These are phyloP conservation scores for Thelephora ganbajun DNA, from an alignment of 768 basidiomycete species.

Conservation along the genomic window DNA sequence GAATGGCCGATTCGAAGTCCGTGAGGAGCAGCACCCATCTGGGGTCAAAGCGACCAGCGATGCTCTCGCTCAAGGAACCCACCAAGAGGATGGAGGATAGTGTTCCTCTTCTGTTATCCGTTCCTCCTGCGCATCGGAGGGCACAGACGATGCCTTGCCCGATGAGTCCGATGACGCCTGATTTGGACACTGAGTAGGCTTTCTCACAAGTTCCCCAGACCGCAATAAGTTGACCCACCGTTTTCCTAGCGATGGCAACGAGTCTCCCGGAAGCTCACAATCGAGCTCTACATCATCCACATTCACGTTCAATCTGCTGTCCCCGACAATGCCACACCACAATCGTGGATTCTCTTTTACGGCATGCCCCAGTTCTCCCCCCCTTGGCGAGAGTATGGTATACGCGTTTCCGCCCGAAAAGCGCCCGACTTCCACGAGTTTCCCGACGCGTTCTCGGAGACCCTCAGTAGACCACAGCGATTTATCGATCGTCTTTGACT, in stretches of 20 bases:
- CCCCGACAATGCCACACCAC: not conserved
- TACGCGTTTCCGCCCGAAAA: not conserved
- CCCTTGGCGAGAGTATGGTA: not conserved
- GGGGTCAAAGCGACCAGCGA: too few species aligned
- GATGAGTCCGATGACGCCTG: not conserved
- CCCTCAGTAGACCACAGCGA: not conserved
- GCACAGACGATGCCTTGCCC: too few species aligned
- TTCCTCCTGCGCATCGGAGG: too few species aligned
- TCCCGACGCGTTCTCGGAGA: not conserved
- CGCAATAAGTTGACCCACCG: not conserved
- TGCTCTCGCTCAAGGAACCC: too few species aligned
- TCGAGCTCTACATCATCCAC: not conserved
- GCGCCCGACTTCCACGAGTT: not conserved
- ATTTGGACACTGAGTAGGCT: not conserved
- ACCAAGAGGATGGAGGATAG: too few species aligned
- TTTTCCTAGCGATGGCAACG: not conserved
- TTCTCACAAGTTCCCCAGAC: not conserved
- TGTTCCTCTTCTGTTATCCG: too few species aligned
- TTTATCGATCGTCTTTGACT: not conserved
- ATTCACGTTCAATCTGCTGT: not conserved
- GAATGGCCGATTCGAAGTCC: too few species aligned
- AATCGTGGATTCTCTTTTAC: not conserved
- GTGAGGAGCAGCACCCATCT: too few species aligned
- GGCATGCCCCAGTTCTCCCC: not conserved
- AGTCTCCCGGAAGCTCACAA: too few species aligned